A percentile compares a stretch with the other conserved stretches of the same genome.
Evolutionary conservation across 1,139 yeast species (phyloP).

Genomic region (Pneumocystis sp.): DNA sequence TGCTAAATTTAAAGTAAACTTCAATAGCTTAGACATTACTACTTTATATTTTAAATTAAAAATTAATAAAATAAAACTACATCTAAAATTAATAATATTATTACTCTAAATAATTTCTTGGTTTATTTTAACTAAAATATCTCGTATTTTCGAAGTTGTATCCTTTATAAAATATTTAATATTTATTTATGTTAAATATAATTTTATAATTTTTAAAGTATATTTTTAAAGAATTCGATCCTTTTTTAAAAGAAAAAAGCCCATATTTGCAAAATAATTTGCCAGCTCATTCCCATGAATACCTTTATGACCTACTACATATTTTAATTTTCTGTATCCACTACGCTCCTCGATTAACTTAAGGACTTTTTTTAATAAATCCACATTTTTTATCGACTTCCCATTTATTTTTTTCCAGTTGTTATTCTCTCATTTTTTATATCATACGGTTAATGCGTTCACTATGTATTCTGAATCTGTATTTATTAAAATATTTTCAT

Average conservation of each 20-base stretch:
- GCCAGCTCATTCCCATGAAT: conserved; percentile 61
- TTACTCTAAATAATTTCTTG: no score
- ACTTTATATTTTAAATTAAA: background rate
- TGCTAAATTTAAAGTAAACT: no score
- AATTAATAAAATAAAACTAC: background rate
- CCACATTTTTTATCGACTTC: conserved; percentile 36
- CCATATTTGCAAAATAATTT: conserved; percentile 48
- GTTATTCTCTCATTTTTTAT: conserved; percentile 36
- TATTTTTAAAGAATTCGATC: background rate
- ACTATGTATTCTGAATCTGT: conserved; percentile 48
- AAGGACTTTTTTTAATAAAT: conserved; percentile 30
- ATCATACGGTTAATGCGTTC: conserved; percentile 37
- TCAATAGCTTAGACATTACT: no score
- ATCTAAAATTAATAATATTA: background rate
- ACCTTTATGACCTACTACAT: conserved; percentile 67
- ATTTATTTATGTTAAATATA: no score
- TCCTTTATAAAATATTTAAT: no score
- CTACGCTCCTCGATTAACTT: conserved; percentile 23
- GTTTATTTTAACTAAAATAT: no score
- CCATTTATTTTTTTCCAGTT: conserved; percentile 39
- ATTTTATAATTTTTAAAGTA: no score
- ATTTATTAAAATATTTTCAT: conserved; percentile 23
- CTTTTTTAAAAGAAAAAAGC: conserved; percentile 2
- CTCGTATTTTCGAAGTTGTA: background rate
- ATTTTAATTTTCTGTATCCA: conserved; percentile 29